phyloP scores from a whole-genome alignment of 176 grass and related monocot species.

The Phragmites australis region DNA sequence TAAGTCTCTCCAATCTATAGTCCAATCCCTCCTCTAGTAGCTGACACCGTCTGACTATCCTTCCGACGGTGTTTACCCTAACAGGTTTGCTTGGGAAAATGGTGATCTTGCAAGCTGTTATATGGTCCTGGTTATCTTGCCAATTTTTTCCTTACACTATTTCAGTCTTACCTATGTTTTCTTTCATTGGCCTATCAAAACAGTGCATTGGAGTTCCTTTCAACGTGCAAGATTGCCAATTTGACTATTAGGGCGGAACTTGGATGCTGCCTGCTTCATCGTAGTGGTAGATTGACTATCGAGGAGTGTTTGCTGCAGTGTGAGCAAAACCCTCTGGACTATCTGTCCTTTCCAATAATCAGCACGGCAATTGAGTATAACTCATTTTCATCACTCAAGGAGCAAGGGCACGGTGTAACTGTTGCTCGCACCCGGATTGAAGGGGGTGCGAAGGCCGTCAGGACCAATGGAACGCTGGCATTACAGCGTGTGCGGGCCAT shows the following conservation, averaged over 20 bases:
- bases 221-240: slow-evolving; percentile 86
- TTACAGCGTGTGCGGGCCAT: slow-evolving; percentile 84
- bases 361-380: slow-evolving; percentile 59
- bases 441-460: slow-evolving; percentile 81
- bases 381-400: slow-evolving; percentile 35
- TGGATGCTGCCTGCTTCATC: slow-evolving; percentile 84
- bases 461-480: slow-evolving; percentile 67
- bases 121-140: neutral
- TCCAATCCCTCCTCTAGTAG: no score
- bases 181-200: neutral
- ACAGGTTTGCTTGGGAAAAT: neutral
- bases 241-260: slow-evolving; percentile 83
- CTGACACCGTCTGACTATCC: no score
- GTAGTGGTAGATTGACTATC: slow-evolving; percentile 74
- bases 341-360: slow-evolving; percentile 90
- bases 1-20: no score
- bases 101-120: neutral
- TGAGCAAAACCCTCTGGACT: slow-evolving; percentile 87
- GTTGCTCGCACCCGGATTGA: slow-evolving; percentile 87
- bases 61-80: no score
- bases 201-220: slow-evolving; percentile 86
- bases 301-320: slow-evolving; percentile 91
- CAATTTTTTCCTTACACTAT: neutral
- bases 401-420: slow-evolving; percentile 60
- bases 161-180: neutral